phyloP scores from a whole-genome alignment of 2,329 filamentous ascomycete genomes.

The Colletotrichum incanum region DNA sequence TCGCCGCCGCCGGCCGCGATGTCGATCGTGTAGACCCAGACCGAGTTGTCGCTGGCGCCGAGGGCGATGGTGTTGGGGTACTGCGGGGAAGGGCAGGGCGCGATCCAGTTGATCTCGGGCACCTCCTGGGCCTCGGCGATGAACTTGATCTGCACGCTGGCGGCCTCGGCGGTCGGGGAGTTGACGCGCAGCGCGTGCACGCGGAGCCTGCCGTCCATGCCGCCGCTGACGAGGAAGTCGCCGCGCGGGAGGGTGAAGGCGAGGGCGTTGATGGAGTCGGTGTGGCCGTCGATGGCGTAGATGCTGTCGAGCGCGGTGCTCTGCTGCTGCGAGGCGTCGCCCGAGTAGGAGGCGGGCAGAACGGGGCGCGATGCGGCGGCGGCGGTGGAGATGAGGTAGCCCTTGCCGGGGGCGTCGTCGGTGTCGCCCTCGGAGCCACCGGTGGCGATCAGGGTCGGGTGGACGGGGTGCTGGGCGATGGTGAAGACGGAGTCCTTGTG shows the following conservation, averaged over 20 bases:
- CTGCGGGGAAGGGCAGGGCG: constrained; percentile 78
- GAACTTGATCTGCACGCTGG: constrained; percentile 67
- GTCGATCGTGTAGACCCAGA: constrained; percentile 96
- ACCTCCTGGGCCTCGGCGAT: constrained; percentile 89
- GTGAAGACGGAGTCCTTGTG: constrained; percentile 95
- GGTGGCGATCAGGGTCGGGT: constrained; percentile 85
- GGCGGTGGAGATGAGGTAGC: constrained; percentile 86
- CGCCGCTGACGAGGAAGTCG: constrained; percentile 88
- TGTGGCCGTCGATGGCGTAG: constrained; percentile 88
- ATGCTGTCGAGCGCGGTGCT: constrained; percentile 75
- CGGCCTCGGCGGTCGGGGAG: constrained; percentile 57
- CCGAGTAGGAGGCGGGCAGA: constrained; percentile 81
- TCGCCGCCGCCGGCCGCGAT: constrained; percentile 69
- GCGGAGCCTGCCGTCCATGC: constrained; percentile 87
- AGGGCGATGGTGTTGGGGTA: constrained; percentile 88
- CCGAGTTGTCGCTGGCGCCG: constrained; percentile 90
- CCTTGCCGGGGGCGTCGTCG: constrained; percentile 79
- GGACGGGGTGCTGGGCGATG: constrained; percentile 91
- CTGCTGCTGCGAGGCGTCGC: constrained; percentile 64
- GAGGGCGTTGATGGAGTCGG: constrained; percentile 90
- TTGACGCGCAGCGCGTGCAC: constrained; percentile 73
- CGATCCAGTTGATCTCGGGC: constrained; percentile 94
- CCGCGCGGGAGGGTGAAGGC: constrained; percentile 87
- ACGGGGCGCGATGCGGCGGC: constrained; percentile 76
- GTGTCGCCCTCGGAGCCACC: constrained; percentile 79